phyloP scores from a whole-genome alignment of 805 yeast species.

The Nakazawaea sp. region DNA sequence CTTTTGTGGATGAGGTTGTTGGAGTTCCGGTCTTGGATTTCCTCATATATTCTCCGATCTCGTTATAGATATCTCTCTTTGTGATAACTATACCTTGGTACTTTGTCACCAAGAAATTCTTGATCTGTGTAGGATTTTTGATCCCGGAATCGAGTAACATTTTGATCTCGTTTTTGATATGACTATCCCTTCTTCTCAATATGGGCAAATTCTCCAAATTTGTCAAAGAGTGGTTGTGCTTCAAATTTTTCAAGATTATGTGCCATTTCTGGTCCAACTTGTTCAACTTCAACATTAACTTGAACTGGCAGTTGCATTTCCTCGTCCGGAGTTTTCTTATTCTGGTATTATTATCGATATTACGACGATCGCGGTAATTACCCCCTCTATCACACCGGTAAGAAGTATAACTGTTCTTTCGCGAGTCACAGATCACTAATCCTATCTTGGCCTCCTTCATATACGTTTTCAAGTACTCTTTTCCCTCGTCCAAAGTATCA shows the following conservation, averaged over 20 bases:
- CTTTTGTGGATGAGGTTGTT: no score
- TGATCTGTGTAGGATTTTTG: constrained; percentile 6
- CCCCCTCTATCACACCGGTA: constrained; percentile 11
- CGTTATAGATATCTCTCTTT: constrained; percentile 10
- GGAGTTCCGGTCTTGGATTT: no score
- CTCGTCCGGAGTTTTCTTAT: constrained; percentile 6
- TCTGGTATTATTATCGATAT: background rate
- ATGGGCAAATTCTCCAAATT: constrained; percentile 7
- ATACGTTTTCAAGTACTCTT: constrained; percentile 6
- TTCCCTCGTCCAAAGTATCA: constrained; percentile 4
- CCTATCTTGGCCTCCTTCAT: constrained; percentile 7
- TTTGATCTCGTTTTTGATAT: constrained; percentile 4
- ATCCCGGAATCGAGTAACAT: constrained; percentile 4
- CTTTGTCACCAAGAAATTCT: constrained; percentile 1
- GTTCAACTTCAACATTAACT: constrained; percentile 7
- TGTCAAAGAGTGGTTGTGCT: constrained; percentile 5
- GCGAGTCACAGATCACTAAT: constrained; percentile 9
- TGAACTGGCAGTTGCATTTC: constrained; percentile 9
- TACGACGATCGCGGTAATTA: constrained; percentile 8
- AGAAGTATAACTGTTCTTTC: constrained; percentile 6
- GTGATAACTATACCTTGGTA: constrained; percentile 7
- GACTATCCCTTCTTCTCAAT: constrained; percentile 8
- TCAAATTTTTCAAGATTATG: constrained; percentile 1
- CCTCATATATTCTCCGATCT: constrained; percentile 7
- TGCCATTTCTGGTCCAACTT: constrained; percentile 8